A percentile compares a stretch with the other conserved stretches of the same genome.
phyloP scores from a whole-genome alignment of 2,329 filamentous ascomycete species.

The Cercospora janseana region DNA sequence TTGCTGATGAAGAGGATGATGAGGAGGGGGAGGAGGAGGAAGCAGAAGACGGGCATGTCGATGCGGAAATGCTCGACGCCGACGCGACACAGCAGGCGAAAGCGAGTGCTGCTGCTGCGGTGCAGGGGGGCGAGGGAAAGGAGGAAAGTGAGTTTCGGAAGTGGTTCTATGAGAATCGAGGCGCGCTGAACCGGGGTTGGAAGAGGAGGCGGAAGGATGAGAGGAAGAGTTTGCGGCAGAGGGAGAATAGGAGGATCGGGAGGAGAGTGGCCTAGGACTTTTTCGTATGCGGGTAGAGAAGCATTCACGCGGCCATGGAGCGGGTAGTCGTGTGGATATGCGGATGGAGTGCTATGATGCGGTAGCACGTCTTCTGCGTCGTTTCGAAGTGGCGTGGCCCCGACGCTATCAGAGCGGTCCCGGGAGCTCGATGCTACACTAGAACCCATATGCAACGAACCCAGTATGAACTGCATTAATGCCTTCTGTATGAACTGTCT shows the following conservation, averaged over 20 bases:
- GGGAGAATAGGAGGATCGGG: slow-evolving; percentile 57
- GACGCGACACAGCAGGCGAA: slow-evolving; percentile 28
- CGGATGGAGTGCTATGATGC: too few species aligned
- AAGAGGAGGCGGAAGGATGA: slow-evolving; percentile 58
- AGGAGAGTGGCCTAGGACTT: slow-evolving; percentile 24
- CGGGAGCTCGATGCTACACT: too few species aligned
- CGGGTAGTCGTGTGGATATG: too few species aligned
- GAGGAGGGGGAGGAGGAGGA: slow-evolving; percentile 44
- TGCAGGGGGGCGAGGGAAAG: slow-evolving; percentile 11
- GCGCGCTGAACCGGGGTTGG: slow-evolving; percentile 50
- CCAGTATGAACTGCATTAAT: background rate
- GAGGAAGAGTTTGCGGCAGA: slow-evolving; percentile 59
- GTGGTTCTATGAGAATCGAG: slow-evolving; percentile 58
- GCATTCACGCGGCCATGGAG: too few species aligned
- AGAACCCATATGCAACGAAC: too few species aligned
- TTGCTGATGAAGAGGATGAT: slow-evolving; percentile 49
- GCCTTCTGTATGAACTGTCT: background rate
- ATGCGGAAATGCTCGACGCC: background rate
- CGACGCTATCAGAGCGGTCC: too few species aligned
- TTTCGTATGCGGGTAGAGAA: too few species aligned
- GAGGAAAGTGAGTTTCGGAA: slow-evolving; percentile 59
- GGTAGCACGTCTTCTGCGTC: too few species aligned
- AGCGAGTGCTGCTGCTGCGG: slow-evolving; percentile 6
- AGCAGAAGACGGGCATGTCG: slow-evolving; percentile 13
- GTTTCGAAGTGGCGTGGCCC: too few species aligned